These are phyloP conservation scores for Sambucus nigra DNA, from an alignment of 129 eudicot genomes.

Conservation along the genomic window DNA sequence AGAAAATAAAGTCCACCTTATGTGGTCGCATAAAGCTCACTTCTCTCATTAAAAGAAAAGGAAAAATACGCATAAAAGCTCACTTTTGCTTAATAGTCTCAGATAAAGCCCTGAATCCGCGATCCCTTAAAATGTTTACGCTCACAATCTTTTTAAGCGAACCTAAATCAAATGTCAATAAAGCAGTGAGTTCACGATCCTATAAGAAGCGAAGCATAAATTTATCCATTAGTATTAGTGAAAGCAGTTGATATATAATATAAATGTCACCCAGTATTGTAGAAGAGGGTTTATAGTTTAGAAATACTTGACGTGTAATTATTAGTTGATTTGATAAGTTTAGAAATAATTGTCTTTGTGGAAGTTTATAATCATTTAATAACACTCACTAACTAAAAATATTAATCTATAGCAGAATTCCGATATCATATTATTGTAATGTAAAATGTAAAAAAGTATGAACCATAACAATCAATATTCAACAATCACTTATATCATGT, in stretches of 20 bases:
- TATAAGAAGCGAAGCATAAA: conserved; percentile 20
- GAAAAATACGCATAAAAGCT: conserved; percentile 47
- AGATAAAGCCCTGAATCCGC: conserved; percentile 96
- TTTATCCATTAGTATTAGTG: not conserved
- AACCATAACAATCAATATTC: too few species aligned
- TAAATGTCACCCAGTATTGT: not conserved
- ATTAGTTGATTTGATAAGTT: too few species aligned
- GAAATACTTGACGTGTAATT: too few species aligned
- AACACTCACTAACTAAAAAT: too few species aligned
- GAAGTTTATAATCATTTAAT: too few species aligned
- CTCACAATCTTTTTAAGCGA: conserved; percentile 77
- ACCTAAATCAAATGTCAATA: conserved; percentile 92
- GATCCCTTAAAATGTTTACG: conserved; percentile 85
- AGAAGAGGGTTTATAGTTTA: too few species aligned
- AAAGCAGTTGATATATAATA: conserved; percentile 3
- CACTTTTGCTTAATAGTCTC: conserved; percentile 95
- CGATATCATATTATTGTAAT: too few species aligned
- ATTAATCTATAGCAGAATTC: too few species aligned
- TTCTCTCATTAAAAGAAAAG: conserved; percentile 23
- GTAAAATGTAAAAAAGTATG: too few species aligned
- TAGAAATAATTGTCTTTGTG: too few species aligned
- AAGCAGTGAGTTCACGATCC: conserved; percentile 95
- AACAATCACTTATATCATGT: too few species aligned
- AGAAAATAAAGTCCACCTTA: not conserved
- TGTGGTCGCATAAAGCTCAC: conserved; percentile 8